phyloP scores from a whole-genome alignment of 768 basidiomycete genomes.

The Cyathus striatus region DNA sequence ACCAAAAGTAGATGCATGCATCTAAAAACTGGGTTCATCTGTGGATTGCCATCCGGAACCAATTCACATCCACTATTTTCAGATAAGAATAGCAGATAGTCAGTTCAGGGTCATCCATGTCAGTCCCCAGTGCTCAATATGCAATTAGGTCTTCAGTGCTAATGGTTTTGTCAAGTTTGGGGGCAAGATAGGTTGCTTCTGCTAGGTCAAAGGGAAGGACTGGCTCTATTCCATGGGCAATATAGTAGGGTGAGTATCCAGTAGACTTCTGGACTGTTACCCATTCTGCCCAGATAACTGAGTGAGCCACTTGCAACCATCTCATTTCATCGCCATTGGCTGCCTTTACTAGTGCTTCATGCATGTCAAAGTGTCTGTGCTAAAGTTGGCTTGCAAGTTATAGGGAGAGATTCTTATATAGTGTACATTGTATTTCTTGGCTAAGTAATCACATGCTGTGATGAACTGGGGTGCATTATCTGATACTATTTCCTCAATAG shows the following conservation, averaged over 20 bases:
- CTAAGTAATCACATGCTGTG: constrained; percentile 11
- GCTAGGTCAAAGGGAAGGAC: constrained; percentile 23
- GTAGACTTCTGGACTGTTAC: constrained; percentile 19
- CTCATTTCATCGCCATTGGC: constrained; percentile 14
- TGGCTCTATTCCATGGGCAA: constrained; percentile 22
- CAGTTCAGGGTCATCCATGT: too few species aligned
- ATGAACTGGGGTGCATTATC: constrained; percentile 17
- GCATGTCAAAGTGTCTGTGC: constrained; percentile 17
- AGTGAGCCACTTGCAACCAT: constrained; percentile 18
- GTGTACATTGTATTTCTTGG: constrained; percentile 19
- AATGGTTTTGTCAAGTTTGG: constrained; percentile 10
- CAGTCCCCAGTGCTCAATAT: too few species aligned
- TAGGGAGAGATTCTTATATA: constrained; percentile 36
- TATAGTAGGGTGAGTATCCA: constrained; percentile 28
- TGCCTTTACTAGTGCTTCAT: constrained; percentile 23
- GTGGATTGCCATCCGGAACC: too few species aligned
- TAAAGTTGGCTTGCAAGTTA: constrained; percentile 36
- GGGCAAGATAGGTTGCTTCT: constrained; percentile 24
- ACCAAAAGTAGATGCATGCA: too few species aligned
- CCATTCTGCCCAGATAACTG: constrained; percentile 27
- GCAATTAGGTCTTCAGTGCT: constrained; percentile 18
- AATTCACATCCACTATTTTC: too few species aligned
- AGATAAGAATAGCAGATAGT: too few species aligned
- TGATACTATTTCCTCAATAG: constrained; percentile 23
- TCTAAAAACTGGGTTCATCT: too few species aligned